Evolutionary conservation across 345 rosid species (phyloP).

Genomic region (Cardamine resedifolia): DNA sequence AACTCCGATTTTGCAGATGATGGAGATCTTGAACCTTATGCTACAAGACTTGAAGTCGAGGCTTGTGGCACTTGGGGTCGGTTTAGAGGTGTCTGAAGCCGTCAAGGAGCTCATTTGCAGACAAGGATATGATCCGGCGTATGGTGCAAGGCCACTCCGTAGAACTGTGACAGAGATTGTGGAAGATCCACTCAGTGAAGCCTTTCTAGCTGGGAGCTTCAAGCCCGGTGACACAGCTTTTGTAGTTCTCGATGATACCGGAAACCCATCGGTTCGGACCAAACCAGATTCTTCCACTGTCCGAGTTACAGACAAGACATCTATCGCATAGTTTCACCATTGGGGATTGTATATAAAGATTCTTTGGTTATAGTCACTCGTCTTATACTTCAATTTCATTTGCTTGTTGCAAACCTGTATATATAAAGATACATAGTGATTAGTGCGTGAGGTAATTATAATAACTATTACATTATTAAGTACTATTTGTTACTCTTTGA

Average conservation of each 20-base stretch:
- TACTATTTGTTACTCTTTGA: neutral
- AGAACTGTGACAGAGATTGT: slow-evolving; percentile 75
- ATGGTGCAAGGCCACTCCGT: slow-evolving; percentile 88
- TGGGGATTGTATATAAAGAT: slow-evolving; percentile 36
- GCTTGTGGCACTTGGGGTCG: slow-evolving; percentile 74
- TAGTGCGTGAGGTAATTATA: slow-evolving; percentile 27
- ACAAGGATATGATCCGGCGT: slow-evolving; percentile 76
- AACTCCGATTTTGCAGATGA: slow-evolving; percentile 55
- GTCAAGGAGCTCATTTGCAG: slow-evolving; percentile 73
- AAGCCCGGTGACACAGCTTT: slow-evolving; percentile 83
- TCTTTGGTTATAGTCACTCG: slow-evolving; percentile 32
- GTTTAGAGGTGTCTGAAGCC: slow-evolving; percentile 77
- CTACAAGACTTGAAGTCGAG: slow-evolving; percentile 78
- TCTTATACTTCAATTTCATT: slow-evolving; percentile 25
- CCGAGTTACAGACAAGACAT: slow-evolving; percentile 59
- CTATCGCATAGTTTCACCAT: slow-evolving; percentile 33
- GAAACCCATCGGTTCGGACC: slow-evolving; percentile 62
- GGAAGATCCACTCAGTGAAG: slow-evolving; percentile 86
- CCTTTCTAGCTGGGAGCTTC: slow-evolving; percentile 65
- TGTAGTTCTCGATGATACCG: slow-evolving; percentile 70
- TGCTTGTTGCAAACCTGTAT: slow-evolving; percentile 44
- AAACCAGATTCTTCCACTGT: slow-evolving; percentile 47
- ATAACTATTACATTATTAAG: neutral
- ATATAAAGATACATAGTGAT: slow-evolving; percentile 38
- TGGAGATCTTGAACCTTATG: slow-evolving; percentile 75